These are phyloP conservation scores for Lentinula sp. DNA, from an alignment of 768 basidiomycete genomes.

Conservation along the genomic window DNA sequence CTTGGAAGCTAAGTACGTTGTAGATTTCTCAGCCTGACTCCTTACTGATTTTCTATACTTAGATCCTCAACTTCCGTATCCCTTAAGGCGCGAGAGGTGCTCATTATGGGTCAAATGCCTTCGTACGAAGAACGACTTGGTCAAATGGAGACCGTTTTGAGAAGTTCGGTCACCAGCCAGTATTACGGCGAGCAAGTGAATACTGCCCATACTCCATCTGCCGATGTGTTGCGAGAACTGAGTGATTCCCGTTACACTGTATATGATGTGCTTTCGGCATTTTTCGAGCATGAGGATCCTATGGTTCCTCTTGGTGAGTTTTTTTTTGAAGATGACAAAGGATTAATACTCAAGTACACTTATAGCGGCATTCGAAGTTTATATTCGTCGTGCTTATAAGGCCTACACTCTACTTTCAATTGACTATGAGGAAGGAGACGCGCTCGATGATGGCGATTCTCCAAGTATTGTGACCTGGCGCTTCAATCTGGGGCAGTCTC, in stretches of 20 bases:
- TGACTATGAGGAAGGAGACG: conserved; percentile 93
- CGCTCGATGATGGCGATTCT: conserved; percentile 74
- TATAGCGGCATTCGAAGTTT: conserved; percentile 90
- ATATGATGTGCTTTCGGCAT: conserved; percentile 92
- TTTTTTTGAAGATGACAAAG: neutral
- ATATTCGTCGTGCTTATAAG: conserved; percentile 91
- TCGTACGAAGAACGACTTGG: conserved; percentile 90
- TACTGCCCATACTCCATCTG: conserved; percentile 57
- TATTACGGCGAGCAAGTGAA: conserved; percentile 77
- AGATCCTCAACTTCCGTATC: conserved; percentile 90
- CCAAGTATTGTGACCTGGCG: conserved; percentile 86
- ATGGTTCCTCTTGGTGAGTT: conserved; percentile 76
- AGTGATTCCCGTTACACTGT: conserved; percentile 96
- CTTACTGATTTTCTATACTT: neutral
- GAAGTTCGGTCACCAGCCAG: conserved; percentile 78
- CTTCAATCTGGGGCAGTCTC: conserved; percentile 89
- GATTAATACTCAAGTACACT: neutral
- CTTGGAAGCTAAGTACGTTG: conserved; percentile 78
- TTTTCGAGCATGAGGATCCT: conserved; percentile 85
- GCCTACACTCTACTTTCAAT: conserved; percentile 89
- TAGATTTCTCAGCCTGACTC: neutral
- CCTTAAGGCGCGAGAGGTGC: conserved; percentile 93
- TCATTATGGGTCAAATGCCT: conserved; percentile 94
- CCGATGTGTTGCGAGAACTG: conserved; percentile 85
- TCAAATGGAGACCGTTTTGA: conserved; percentile 94